Base-by-base conservation (phyloP, 2,329 filamentous ascomycete species). In the Coleophoma crateriformis region DNA sequence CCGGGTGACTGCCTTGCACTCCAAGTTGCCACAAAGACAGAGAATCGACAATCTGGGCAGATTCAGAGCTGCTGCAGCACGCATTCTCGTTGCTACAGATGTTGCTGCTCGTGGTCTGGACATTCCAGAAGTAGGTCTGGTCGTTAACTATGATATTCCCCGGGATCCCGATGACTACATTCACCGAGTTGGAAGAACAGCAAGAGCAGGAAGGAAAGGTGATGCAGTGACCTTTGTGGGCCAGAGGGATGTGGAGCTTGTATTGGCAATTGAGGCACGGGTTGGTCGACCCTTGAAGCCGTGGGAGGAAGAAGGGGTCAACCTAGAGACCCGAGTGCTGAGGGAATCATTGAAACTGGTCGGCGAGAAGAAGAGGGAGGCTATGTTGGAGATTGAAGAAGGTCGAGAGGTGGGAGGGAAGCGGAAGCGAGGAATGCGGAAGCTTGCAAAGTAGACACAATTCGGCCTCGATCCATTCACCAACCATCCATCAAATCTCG, bases 141-240 rank as follows among this genome's bases (percentile, higher is more conserved):
- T 99, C 2, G 74, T 99, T 64, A 97, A 99, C 70, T 99, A 91
- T 69, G 94, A 99, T 65, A 82, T 99, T 1, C 94, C 94, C 0
- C 84, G 92, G n/a, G 90, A 96, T 64, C 90, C 92, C 3, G 91
- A 96, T 66, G 92, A 96, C 69, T 99, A 99, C 67, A 94, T 99
- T 57, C 94, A 99, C 72, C 84, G 94, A 12, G 92, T 96, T 46
- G 94, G 94, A 67, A 86, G 94, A 70, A 99, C 94, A 12, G 94
- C 94, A 3, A 85, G 94, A 79, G 94, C 94, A 0, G 94, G 94
- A 0, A 81, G 90, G 41, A 77, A 76, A 47, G 94, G 94, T 61
- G 85, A 90, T 56, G 84, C 87, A 5, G 82, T 96, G 14, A 95
- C 89, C 2, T 81, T 99, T 59, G 86, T 99, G 2, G 92, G 94